These are phyloP conservation scores for Zasmidium citrigriseum DNA, from an alignment of 2,329 filamentous ascomycete genomes.

Conservation along the genomic window DNA sequence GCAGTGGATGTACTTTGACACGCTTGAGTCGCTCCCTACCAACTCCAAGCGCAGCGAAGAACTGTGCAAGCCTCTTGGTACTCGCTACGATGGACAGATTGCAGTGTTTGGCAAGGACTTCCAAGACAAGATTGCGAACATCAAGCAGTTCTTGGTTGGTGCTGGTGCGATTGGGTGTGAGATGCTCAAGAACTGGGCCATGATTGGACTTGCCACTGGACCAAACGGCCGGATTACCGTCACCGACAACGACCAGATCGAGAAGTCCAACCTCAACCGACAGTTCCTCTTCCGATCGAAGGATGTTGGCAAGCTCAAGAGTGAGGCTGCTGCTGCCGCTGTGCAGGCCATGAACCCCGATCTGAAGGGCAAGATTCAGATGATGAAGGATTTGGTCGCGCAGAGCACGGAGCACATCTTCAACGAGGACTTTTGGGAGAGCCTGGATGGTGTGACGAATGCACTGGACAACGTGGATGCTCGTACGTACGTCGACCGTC, in stretches of 20 bases:
- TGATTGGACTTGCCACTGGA: slow-evolving; percentile 92
- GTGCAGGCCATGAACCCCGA: slow-evolving; percentile 96
- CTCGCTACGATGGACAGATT: slow-evolving; percentile 94
- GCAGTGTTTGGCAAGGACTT: slow-evolving; percentile 92
- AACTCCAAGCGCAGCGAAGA: slow-evolving; percentile 77
- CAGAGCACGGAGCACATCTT: slow-evolving; percentile 91
- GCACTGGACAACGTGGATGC: slow-evolving; percentile 97
- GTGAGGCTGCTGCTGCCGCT: slow-evolving; percentile 86
- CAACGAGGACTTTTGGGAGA: slow-evolving; percentile 88
- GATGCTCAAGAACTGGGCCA: slow-evolving; percentile 99
- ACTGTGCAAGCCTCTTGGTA: slow-evolving; percentile 79
- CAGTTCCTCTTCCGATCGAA: slow-evolving; percentile 94
- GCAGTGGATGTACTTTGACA: slow-evolving; percentile 97
- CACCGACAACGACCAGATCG: slow-evolving; percentile 97
- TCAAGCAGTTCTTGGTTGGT: slow-evolving; percentile 92
- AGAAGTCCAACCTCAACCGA: slow-evolving; percentile 97
- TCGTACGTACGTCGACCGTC: slow-evolving; percentile 90
- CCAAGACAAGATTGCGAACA: slow-evolving; percentile 88
- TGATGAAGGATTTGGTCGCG: slow-evolving; percentile 86
- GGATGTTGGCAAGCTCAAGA: slow-evolving; percentile 96
- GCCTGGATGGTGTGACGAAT: slow-evolving; percentile 89
- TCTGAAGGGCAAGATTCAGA: slow-evolving; percentile 79
- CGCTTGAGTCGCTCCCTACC: slow-evolving; percentile 87
- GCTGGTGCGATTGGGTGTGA: slow-evolving; percentile 97
- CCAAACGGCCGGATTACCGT: slow-evolving; percentile 86